phyloP scores from a whole-genome alignment of 2,329 filamentous ascomycete species.

The Diaporthe helianthi region DNA sequence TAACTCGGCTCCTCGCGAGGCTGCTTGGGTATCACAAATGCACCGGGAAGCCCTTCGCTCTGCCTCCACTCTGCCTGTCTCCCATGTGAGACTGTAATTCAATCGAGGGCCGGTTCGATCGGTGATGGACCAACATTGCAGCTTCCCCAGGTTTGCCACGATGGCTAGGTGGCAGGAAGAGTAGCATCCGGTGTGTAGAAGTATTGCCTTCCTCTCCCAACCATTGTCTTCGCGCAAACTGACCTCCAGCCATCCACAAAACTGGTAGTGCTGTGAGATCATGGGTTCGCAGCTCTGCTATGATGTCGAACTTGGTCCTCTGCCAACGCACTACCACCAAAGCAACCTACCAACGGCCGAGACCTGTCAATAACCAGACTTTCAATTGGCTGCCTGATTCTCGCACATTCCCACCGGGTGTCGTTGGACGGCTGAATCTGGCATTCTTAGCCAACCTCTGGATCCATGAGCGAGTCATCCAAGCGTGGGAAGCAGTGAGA shows the following conservation, averaged over 20 bases:
- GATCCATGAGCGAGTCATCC: slow-evolving; percentile 6
- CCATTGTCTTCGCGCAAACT: not conserved
- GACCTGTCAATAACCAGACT: not conserved
- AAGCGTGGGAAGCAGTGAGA: not conserved
- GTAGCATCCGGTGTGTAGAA: not conserved
- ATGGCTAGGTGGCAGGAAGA: not conserved
- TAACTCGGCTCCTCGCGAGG: slow-evolving; percentile 1
- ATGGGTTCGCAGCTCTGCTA: not conserved
- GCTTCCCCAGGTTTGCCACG: not conserved
- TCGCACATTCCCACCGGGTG: not conserved
- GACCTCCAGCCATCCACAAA: not conserved
- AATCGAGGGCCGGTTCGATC: not conserved
- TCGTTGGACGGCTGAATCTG: slow-evolving; percentile 5
- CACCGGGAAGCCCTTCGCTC: not conserved
- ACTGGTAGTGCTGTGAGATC: not conserved
- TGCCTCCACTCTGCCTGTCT: not conserved
- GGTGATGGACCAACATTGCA: slow-evolving; percentile 10
- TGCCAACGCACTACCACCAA: not conserved
- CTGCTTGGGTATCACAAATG: not conserved
- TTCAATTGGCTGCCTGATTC: not conserved
- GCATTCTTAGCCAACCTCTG: not conserved
- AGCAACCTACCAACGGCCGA: slow-evolving; percentile 8
- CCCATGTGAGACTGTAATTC: not conserved
- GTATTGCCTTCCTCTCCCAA: not conserved
- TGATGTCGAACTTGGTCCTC: not conserved